A percentile compares a stretch with the other conserved stretches of the same genome.
These are phyloP conservation scores for Rasamsonia emersonii DNA, from an alignment of 2,329 filamentous ascomycete species.

Conservation along the genomic window DNA sequence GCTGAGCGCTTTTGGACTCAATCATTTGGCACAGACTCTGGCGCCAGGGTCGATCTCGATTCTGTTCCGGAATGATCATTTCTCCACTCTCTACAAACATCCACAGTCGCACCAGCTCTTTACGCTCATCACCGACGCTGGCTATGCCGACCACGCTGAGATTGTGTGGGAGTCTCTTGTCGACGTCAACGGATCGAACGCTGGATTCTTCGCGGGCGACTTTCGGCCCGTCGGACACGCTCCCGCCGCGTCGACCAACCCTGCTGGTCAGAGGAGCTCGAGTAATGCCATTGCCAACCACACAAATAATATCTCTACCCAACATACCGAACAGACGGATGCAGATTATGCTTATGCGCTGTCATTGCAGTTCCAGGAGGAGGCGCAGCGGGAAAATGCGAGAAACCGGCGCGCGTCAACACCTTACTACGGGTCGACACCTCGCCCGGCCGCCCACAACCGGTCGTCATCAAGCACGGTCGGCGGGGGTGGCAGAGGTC, in stretches of 20 bases:
- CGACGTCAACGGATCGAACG: slow-evolving; percentile 74
- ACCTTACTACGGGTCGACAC: too few species aligned
- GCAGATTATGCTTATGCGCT: slow-evolving; percentile 76
- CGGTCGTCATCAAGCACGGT: slow-evolving; percentile 16
- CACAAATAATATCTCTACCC: slow-evolving; percentile 11
- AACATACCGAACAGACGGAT: slow-evolving; percentile 53
- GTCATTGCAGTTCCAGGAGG: slow-evolving; percentile 86
- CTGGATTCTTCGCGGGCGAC: slow-evolving; percentile 82
- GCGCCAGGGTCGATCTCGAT: slow-evolving; percentile 76
- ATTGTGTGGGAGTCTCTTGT: slow-evolving; percentile 93
- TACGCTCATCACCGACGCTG: slow-evolving; percentile 84
- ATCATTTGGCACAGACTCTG: slow-evolving; percentile 62
- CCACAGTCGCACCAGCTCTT: slow-evolving; percentile 66
- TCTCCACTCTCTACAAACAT: slow-evolving; percentile 87
- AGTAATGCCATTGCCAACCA: slow-evolving; percentile 13
- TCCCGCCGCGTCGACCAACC: slow-evolving; percentile 11
- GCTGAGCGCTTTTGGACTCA: slow-evolving; percentile 71
- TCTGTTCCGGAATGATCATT: slow-evolving; percentile 94
- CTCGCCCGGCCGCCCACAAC: too few species aligned
- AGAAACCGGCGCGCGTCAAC: slow-evolving; percentile 27
- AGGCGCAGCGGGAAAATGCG: slow-evolving; percentile 61
- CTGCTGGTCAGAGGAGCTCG: slow-evolving; percentile 18
- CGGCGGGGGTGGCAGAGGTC: slow-evolving; percentile 7
- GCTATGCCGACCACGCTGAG: slow-evolving; percentile 79
- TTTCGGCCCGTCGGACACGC: slow-evolving; percentile 72